phyloP scores from a whole-genome alignment of 306 rosid species.

The Dryas alaskensis region DNA sequence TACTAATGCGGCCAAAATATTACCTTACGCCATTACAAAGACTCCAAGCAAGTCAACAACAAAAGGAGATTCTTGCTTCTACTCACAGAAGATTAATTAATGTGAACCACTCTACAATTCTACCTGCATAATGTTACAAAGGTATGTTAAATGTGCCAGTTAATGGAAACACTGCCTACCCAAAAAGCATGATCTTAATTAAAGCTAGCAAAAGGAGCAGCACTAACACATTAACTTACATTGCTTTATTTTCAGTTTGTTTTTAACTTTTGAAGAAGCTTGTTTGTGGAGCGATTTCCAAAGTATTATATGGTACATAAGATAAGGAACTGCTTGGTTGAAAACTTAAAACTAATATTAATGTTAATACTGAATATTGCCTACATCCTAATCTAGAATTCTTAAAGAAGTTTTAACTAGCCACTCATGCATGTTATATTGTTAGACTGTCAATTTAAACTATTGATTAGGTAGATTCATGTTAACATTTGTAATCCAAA shows the following conservation, averaged over 20 bases:
- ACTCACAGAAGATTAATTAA: background rate
- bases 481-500: no score
- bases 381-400: background rate
- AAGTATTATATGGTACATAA: no score
- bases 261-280: background rate
- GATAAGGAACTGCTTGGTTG: no score
- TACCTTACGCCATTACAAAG: background rate
- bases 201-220: background rate
- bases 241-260: background rate
- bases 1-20: background rate
- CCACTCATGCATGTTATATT: no score
- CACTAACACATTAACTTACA: background rate
- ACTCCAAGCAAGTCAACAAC: constrained; percentile 1
- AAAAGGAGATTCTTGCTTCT: constrained; percentile 1
- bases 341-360: no score
- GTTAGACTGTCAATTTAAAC: no score
- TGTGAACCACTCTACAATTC: background rate
- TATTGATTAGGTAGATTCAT: no score
- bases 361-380: no score
- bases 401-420: background rate
- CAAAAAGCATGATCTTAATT: no score
- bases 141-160: background rate
- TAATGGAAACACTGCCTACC: background rate
- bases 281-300: background rate
- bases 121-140: constrained; percentile 6